Conservation (phyloP, 1,284 basidiomycete species). For the Apiotrichum mycotoxinovorans region DNA sequence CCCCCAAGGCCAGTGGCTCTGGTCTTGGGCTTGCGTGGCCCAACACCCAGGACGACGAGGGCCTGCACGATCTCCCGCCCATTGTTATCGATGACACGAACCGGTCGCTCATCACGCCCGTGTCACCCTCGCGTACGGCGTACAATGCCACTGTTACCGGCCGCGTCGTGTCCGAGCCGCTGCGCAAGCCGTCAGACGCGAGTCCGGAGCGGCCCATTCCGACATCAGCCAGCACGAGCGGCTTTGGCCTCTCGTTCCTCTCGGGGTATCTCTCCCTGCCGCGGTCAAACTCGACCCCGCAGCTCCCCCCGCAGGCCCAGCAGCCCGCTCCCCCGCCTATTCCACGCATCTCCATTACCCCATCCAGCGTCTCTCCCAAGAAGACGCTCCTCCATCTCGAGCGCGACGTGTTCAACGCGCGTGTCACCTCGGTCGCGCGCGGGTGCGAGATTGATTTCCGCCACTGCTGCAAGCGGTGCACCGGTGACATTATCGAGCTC, state of each 20-base stretch:
- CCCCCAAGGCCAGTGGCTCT: slow-evolving; percentile 5
- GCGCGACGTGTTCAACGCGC: slow-evolving; percentile 8
- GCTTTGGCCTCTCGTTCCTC: slow-evolving; percentile 19
- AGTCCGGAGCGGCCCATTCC: slow-evolving; percentile 9
- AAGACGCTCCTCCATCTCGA: slow-evolving; percentile 11
- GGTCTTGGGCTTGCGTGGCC: slow-evolving; percentile 5
- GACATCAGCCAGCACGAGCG: not conserved
- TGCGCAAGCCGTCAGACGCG: not conserved
- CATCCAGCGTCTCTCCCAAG: slow-evolving; percentile 18
- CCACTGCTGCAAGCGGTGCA: slow-evolving; percentile 28
- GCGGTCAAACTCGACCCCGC: slow-evolving; percentile 4
- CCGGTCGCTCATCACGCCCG: slow-evolving; percentile 13
- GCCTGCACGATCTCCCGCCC: slow-evolving; percentile 20
- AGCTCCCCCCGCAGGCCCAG: not conserved
- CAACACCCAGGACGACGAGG: not conserved
- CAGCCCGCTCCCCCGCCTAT: not conserved
- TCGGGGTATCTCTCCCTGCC: slow-evolving; percentile 19
- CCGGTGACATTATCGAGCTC: slow-evolving; percentile 33
- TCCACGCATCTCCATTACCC: slow-evolving; percentile 17
- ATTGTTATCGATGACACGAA: slow-evolving; percentile 21
- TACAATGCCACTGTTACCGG: not conserved
- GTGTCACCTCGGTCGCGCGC: slow-evolving; percentile 6
- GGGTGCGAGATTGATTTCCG: slow-evolving; percentile 26
- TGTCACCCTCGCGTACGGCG: slow-evolving; percentile 2
- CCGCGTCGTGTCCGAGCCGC: not conserved